Base-by-base conservation (phyloP, 805 yeast genomes). In the Starmerella stellata region DNA sequence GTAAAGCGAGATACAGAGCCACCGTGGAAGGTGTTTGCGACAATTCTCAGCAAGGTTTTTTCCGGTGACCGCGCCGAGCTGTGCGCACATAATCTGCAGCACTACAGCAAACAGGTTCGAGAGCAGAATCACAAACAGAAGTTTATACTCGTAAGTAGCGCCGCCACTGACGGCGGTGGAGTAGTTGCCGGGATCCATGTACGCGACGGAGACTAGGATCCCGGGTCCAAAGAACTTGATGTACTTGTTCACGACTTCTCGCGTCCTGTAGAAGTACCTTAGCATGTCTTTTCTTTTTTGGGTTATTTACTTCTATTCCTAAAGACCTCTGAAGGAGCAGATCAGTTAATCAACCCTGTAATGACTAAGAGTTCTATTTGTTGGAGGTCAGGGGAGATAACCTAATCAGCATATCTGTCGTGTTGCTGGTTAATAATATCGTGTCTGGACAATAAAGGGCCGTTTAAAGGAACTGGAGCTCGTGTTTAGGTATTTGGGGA, bases 131-230 rank as follows among this genome's bases (percentile, higher is more conserved):
- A 77, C 67, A 56, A 80, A 78, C 37, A 83, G 63, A 38, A 82
- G 68, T 41, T 76, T 69, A 57, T 75, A 83, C 52, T 74, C 70
- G 51, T 74, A 78, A 39, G 72, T 66, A 2, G 93, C 85, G 37
- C 95, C 95, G 1, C 93, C 81, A 14, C 80, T 69, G 1, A 83
- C 93, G 14, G 90, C 82, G 0, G 94, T 79, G 33, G 92, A 72
- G 58, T 81, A 83, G 57, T 83, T 83, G 32, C 95, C 95, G 1
- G 95, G 94, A 54, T 83, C 95, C 66, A 83, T 78, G 52, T 83
- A 85, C 2, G 93, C 90, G 38, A 85, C 93, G 23, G 83, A 69
- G 19, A 83, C 82, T 72, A 82, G 68, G 30, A 83, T 65, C 0
- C 94, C 94, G 0, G 94, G 94, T 0, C 94, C 94, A 16, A 82